Evolutionary conservation across 805 yeast genomes (phyloP), one percentile per base, ranked within the genome.

Genomic region (Monosporozyma unispora): DNA sequence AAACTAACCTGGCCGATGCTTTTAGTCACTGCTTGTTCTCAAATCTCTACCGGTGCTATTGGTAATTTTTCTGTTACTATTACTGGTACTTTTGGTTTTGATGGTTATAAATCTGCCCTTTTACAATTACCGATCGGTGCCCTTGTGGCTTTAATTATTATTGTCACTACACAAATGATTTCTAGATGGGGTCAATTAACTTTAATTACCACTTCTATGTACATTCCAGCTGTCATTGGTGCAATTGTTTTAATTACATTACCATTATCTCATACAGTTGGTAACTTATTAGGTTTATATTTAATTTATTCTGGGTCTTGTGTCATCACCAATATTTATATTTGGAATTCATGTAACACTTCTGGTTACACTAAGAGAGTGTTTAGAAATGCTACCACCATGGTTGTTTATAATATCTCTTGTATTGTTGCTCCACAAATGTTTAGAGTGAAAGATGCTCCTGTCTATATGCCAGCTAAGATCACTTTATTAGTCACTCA

Each of bases 371-470:
- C 82, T 4, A 80, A 80, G 58, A 73, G 80, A 53, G 63, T 78
- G 25, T 73, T 74, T 28, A 66, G 82, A 52, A 78, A 78, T 55
- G 78, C 76, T 5, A 56, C 74, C 23, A 78, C 80, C 0, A 74
- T 80, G 80, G 68, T 79, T 48, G 77, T 75, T 18, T 80, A 79
- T 57, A 78, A 80, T 10, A 62, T 79, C 21, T 79, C 82, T 5
- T 74, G 81, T 55, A 65, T 84, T 51, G 69, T 80, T 45, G 87
- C 85, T 0, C 86, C 87, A 2, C 84, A 81, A 56, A 66, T 80
- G 56, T 81, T 81, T 64, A 73, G 77, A 53, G 70, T 70, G 0
- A 54, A 68, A 16, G 72, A 77, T 49, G 73, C 76, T 12, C 85
- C 85, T 27, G 63, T 68, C 12, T 82, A 79, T 55, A 68, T 63